These are phyloP conservation scores for Yarrowia yakushimensis DNA, from an alignment of 805 yeast genomes.

Conservation along the genomic window DNA sequence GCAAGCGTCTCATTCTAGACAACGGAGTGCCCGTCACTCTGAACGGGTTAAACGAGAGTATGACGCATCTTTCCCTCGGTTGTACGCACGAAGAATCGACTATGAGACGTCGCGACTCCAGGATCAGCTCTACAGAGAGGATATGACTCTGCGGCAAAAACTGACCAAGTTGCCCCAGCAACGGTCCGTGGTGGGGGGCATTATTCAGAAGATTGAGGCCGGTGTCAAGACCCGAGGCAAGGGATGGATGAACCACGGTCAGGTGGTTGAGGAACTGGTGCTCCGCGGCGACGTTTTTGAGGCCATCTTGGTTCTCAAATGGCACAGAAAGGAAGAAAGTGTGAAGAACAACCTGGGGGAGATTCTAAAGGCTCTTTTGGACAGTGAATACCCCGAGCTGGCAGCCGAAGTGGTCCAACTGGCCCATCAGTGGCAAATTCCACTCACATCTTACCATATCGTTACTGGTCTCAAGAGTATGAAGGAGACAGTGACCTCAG, in stretches of 20 bases:
- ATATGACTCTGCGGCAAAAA: neutral
- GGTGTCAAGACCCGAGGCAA: slow-evolving; percentile 9
- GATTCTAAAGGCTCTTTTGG: neutral
- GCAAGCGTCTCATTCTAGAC: neutral
- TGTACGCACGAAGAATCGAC: slow-evolving; percentile 8
- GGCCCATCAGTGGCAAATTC: slow-evolving; percentile 2
- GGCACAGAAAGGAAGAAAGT: neutral
- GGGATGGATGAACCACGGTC: slow-evolving; percentile 8
- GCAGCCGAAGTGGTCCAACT: neutral
- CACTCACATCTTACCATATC: neutral
- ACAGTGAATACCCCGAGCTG: neutral
- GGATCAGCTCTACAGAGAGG: neutral
- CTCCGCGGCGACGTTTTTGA: neutral
- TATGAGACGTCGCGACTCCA: neutral
- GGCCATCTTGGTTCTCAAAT: neutral
- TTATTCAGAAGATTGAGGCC: neutral
- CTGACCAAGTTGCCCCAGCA: slow-evolving; percentile 6
- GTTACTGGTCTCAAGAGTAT: neutral
- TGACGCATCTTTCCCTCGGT: neutral
- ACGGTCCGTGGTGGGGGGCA: neutral
- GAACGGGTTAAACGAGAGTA: neutral
- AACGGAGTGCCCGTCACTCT: neutral
- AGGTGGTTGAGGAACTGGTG: neutral
- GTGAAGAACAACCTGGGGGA: neutral
- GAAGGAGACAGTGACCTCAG: neutral